Base-by-base conservation (phyloP, 2,329 filamentous ascomycete genomes). In the Neophaeococcomyces aloes region DNA sequence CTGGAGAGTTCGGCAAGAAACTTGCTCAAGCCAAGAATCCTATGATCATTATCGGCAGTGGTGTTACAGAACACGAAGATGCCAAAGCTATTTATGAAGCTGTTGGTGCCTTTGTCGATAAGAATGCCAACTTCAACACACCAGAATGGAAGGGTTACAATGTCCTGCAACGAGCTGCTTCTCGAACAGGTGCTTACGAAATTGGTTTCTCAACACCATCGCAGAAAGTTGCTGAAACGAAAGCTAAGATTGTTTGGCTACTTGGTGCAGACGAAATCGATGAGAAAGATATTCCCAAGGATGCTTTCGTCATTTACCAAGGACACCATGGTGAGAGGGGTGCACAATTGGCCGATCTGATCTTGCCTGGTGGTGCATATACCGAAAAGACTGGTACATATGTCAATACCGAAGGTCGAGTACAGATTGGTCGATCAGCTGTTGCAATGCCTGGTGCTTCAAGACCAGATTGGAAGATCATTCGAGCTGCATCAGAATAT, bases 391-490 rank as follows among this genome's bases (percentile, higher is more conserved):
- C 83, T 18, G 88, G 80, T 48, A 98, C 91, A 34, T 98, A 94
- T 60, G 78, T 98, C 68, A 98, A 96, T 77, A 96, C 91, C 0
- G 91, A 98, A 67, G 91, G 91, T 45, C 85, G 91, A 57, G 86
- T 91, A 17, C 91, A 98, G 69, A 83, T 94, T 72, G 91, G 85
- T 42, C 84, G 91, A 53, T 82, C 86, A 37, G 91, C 91, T 23
- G 93, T 87, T 29, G 84, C 83, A 35, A 74, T 94, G 53, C 86
- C 87, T 18, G 91, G 91, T 48, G 91, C 87, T 42, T 79, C 89
- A 45, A 79, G 91, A 60, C 89, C 91, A 51, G 91, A 98, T 69
- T 98, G 91, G 91, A 98, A 96, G 78, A 96, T 98, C 59, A 80
- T 98, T 56, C 86, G 91, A 52, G 91, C 91, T 14, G 79, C 76